Evolutionary conservation across 1,139 yeast species (phyloP).

Genomic region (Protomyces macrosporus): DNA sequence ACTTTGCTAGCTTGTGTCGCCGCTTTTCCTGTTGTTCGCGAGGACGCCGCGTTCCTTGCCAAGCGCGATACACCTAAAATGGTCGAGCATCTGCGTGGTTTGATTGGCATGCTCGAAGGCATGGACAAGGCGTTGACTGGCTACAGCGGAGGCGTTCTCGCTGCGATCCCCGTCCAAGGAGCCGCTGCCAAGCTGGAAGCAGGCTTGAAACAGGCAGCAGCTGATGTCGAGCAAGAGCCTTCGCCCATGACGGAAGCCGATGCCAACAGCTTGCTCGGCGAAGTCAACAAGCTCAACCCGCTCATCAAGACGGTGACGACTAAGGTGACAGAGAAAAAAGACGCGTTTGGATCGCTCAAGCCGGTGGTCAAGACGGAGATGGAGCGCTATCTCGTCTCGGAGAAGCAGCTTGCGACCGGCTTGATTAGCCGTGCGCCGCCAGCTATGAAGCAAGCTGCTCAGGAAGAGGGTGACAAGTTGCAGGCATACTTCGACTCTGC

Average conservation of each 20-base stretch:
- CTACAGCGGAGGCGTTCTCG: slow-evolving; percentile 4
- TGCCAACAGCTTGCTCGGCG: slow-evolving; percentile 4
- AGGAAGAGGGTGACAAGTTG: not conserved
- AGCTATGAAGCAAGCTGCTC: not conserved
- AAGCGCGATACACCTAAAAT: not conserved
- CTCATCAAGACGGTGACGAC: slow-evolving; percentile 8
- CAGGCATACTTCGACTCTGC: not conserved
- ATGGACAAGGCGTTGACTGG: not conserved
- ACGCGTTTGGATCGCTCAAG: slow-evolving; percentile 8
- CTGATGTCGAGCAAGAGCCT: slow-evolving; percentile 13
- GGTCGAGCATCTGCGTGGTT: not conserved
- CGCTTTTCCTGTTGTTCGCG: not conserved
- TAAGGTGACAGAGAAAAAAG: not conserved
- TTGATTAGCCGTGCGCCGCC: not conserved
- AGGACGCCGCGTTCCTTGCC: no score
- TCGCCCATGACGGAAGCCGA: slow-evolving; percentile 12
- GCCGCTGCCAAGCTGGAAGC: not conserved
- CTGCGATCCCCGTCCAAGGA: slow-evolving; percentile 4
- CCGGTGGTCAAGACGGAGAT: slow-evolving; percentile 8
- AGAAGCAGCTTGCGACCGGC: not conserved
- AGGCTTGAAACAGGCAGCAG: not conserved
- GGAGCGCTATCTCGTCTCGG: not conserved
- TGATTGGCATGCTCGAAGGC: not conserved
- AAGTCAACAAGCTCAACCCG: slow-evolving; percentile 11
- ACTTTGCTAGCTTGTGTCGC: not conserved